These are phyloP conservation scores for Ogataea pignaliae DNA, from an alignment of 805 yeast species.

Conservation along the genomic window DNA sequence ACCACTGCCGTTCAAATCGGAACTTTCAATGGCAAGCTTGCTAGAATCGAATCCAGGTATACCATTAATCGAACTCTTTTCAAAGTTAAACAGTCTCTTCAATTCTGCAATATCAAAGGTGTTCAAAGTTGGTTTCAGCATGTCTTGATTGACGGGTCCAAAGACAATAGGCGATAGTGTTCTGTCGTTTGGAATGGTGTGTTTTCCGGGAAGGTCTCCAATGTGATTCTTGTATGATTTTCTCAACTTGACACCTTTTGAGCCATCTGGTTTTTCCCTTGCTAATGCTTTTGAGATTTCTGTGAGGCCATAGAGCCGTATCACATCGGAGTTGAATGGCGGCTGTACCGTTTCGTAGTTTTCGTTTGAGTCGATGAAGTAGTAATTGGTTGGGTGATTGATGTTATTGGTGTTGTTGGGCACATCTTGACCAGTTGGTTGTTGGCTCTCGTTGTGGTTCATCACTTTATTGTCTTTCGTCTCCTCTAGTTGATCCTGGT, in stretches of 20 bases:
- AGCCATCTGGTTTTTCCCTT: constrained; percentile 79
- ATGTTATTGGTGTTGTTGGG: background rate
- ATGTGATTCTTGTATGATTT: constrained; percentile 95
- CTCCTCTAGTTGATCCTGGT: too few species aligned
- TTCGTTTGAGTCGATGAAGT: constrained; percentile 28
- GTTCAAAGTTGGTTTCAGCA: constrained; percentile 35
- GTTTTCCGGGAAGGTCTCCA: constrained; percentile 78
- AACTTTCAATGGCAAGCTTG: constrained; percentile 57
- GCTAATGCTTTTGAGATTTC: constrained; percentile 77
- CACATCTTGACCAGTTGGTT: too few species aligned
- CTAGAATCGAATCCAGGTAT: constrained; percentile 73
- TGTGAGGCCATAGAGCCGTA: constrained; percentile 62
- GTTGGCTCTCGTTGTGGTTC: too few species aligned
- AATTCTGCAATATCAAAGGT: constrained; percentile 48
- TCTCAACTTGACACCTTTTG: constrained; percentile 87
- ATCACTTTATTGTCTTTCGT: too few species aligned
- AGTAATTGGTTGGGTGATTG: constrained; percentile 12
- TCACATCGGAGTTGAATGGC: constrained; percentile 68
- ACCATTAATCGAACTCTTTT: constrained; percentile 62
- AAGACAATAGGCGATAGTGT: constrained; percentile 35
- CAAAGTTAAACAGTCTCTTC: constrained; percentile 50
- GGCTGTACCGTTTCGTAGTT: constrained; percentile 47
- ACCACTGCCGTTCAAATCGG: constrained; percentile 10
- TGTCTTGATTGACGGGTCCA: constrained; percentile 36
- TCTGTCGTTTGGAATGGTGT: constrained; percentile 51